These are phyloP conservation scores for Wickerhamomyces canadensis DNA, from an alignment of 805 yeast species.

Conservation along the genomic window DNA sequence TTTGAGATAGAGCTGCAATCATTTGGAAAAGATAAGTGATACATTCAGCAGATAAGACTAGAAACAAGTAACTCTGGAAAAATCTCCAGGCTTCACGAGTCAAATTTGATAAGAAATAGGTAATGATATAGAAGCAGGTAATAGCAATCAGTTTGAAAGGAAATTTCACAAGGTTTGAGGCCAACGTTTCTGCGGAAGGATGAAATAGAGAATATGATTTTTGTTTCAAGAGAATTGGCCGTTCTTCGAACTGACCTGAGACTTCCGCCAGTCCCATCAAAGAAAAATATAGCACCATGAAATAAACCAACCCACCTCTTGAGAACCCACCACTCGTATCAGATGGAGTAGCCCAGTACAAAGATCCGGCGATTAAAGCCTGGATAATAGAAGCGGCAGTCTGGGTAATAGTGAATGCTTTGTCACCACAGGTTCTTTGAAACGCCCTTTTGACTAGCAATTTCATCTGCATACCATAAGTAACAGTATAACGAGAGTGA, in stretches of 20 bases:
- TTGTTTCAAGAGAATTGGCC: conserved; percentile 66
- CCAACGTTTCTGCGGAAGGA: conserved; percentile 71
- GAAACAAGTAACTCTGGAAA: conserved; percentile 44
- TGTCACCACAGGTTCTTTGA: conserved; percentile 54
- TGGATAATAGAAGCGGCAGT: conserved; percentile 33
- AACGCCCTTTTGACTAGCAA: conserved; percentile 45
- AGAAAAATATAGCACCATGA: conserved; percentile 48
- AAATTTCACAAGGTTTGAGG: conserved; percentile 52
- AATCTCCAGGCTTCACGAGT: conserved; percentile 48
- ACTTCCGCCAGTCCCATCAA: conserved; percentile 45
- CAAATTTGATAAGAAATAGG: conserved; percentile 54
- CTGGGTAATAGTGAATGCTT: conserved; percentile 37
- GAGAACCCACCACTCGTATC: conserved; percentile 54
- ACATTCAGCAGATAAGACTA: conserved; percentile 37
- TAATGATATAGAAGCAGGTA: conserved; percentile 40
- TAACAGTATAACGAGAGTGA: conserved; percentile 24
- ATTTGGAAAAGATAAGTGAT: conserved; percentile 49
- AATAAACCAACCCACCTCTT: conserved; percentile 60
- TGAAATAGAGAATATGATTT: conserved; percentile 66
- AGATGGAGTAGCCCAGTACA: conserved; percentile 47
- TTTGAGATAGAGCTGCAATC: conserved; percentile 44
- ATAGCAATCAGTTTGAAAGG: conserved; percentile 52
- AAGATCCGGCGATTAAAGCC: conserved; percentile 55
- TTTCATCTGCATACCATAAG: conserved; percentile 39
- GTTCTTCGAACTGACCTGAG: conserved; percentile 38